Evolutionary conservation across 345 rosid genomes (phyloP), one percentile per base, ranked within the genome.

Genomic region (Eucalyptus sp.): DNA sequence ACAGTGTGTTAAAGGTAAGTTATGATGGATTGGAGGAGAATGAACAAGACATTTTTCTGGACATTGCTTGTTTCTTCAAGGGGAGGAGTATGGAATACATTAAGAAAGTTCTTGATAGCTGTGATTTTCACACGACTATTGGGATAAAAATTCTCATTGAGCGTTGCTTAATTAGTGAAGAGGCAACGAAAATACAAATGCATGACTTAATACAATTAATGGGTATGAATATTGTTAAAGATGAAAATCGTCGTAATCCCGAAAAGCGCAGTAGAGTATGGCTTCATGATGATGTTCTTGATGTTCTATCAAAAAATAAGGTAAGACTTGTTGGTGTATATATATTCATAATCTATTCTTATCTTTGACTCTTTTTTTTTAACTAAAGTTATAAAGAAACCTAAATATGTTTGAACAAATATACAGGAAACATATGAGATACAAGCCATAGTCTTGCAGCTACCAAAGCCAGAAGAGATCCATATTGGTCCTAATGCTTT

Each of bases 251-350:
- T 20, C 1, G 11, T 10, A 1, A 58, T 58, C 66, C 14, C 13
- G 1, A 0, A 25, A 24, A 24, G 0, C 7, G 7, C 0, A 58
- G n/a, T 58, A 58, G n/a, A 5, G 5, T 58, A 0, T 58, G 66
- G 66, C 66, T 58, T 58, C 27, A 0, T 58, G n/a, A 24, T 58
- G 66, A 58, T 24, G 66, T 58, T 58, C n/a, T 1, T 58, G 2
- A 58, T 25, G n/a, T 25, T 25, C 66, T 58, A 5, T 58, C 66
- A 25, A 0, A 11, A 58, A 4, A 24, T 58, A 25, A 5, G 66
- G 66, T 58, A 58, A 58, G 66, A 58, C 2, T 58, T 58, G 1
- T 58, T 11, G 3, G 4, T 37, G 13, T 58, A 2, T 58, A 58
- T 58, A 0, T 24, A 58, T 1, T 58, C 29, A 58, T 11, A 58